Conservation (phyloP, 139 green algal species). For the Auxenochlorella protothecoides region DNA sequence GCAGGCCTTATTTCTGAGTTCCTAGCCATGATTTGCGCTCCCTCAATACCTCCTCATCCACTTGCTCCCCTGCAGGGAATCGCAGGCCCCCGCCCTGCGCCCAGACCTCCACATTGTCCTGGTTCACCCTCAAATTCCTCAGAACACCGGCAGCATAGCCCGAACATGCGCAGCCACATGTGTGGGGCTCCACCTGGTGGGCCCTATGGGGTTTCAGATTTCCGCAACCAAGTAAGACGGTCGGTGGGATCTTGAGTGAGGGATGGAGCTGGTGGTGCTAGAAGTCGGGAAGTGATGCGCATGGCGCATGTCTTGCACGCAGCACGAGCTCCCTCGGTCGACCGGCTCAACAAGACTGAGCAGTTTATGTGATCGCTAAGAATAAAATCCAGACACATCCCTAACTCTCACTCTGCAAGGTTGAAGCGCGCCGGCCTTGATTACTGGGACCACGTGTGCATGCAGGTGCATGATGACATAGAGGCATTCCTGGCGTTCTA, state of each 20-base stretch:
- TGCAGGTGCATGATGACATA: conserved; percentile 64
- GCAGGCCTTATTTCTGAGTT: no score
- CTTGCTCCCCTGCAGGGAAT: no score
- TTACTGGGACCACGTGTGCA: conserved; percentile 71
- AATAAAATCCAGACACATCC: not conserved
- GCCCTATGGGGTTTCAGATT: conserved; percentile 70
- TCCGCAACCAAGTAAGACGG: conserved; percentile 45
- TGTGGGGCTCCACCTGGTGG: conserved; percentile 69
- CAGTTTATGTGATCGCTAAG: no score
- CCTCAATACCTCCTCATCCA: no score
- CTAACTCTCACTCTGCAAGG: conserved; percentile 16
- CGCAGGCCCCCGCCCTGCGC: not conserved
- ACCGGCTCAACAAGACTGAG: not conserved
- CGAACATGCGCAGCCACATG: conserved; percentile 61
- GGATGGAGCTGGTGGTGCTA: not conserved
- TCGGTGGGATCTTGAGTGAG: not conserved
- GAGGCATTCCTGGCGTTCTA: conserved; percentile 44
- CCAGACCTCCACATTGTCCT: conserved; percentile 60
- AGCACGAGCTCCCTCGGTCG: not conserved
- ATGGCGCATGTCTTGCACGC: no score
- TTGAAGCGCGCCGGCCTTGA: conserved; percentile 77
- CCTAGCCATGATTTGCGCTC: no score
- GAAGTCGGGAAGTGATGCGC: not conserved
- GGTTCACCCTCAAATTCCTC: conserved; percentile 64
- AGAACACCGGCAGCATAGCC: conserved; percentile 60